Base-by-base conservation (phyloP, 331 rosid genomes). In the Quercus tomentella region DNA sequence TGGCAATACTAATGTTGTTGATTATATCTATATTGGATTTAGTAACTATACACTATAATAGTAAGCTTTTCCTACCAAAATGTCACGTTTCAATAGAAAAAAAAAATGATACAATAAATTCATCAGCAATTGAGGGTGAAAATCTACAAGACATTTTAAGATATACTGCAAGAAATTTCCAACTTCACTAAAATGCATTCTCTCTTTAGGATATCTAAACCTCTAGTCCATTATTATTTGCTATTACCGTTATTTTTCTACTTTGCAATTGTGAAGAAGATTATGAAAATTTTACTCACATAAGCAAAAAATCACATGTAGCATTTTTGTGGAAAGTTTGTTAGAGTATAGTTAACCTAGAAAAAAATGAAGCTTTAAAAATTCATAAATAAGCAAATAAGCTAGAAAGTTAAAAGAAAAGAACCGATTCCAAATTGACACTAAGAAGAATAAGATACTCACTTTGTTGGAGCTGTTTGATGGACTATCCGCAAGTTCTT, bases 381-480 rank as follows among this genome's bases (percentile, higher is more conserved):
- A 41, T 41, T 41, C 49, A 41, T 41, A 41, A 41, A 41, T 41
- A 41, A 41, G 14, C 14, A 41, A 41, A 41, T 9, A 41, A 41
- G 49, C 49, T 41, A 41, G 49, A 41, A 41, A 41, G 49, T 9
- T 41, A 41, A 41, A 41, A 41, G 49, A 41, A 41, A 41, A 41
- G 49, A 41, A 41, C 49, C 3, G 49, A 41, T 41, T 41, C 49
- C 49, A 41, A 41, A 41, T 41, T 41, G 12, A 9, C 49, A 9
- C 49, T 9, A 75, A 7, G 22, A 72, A 28, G 51, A 43, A 74
- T 51, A 25, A 18, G 33, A 70, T 28, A 43, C 73, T 41, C 71
- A 89, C 91, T 69, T 83, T 85, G 68, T 68, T 85, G 75, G 91
- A 85, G 88, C 76, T 83, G 81, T 83, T 88, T 72, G 94, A 82